Conservation (phyloP, 768 basidiomycete species). For the Leccinum pellstonianum region DNA sequence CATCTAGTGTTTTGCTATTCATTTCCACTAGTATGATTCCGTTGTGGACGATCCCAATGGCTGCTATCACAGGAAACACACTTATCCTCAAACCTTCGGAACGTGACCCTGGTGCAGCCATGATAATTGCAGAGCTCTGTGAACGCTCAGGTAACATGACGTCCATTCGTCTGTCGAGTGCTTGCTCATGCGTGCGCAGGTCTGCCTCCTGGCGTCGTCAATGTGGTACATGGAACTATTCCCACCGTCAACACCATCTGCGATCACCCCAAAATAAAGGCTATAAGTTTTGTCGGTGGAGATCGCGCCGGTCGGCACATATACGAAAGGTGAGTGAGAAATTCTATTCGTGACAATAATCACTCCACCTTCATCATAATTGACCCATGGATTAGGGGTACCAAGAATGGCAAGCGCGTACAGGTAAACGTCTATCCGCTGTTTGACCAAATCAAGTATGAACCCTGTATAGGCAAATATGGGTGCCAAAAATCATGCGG, state of each 20-base stretch:
- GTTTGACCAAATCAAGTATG: neutral
- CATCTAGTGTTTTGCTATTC: neutral
- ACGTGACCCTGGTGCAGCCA: constrained; percentile 93
- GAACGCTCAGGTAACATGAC: constrained; percentile 63
- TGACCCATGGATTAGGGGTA: constrained; percentile 52
- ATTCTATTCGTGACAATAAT: neutral
- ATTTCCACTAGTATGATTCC: constrained; percentile 77
- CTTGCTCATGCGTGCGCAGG: constrained; percentile 38
- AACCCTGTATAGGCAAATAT: constrained; percentile 55
- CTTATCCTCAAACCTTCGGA: constrained; percentile 95
- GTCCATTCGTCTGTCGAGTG: neutral
- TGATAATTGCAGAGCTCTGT: constrained; percentile 96
- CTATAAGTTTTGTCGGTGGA: constrained; percentile 95
- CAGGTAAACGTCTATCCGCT: constrained; percentile 43
- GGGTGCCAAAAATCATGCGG: constrained; percentile 97
- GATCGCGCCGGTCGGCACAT: constrained; percentile 93
- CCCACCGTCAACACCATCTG: constrained; percentile 93
- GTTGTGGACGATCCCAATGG: constrained; percentile 92
- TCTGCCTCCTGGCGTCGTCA: constrained; percentile 84
- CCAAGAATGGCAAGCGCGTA: constrained; percentile 84
- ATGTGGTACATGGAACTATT: constrained; percentile 87
- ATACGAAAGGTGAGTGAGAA: constrained; percentile 63
- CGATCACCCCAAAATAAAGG: constrained; percentile 87
- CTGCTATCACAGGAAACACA: constrained; percentile 88
- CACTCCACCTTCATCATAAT: neutral